Conservation (phyloP, 192 early-diverging fungal species). For the Podila epigama region DNA sequence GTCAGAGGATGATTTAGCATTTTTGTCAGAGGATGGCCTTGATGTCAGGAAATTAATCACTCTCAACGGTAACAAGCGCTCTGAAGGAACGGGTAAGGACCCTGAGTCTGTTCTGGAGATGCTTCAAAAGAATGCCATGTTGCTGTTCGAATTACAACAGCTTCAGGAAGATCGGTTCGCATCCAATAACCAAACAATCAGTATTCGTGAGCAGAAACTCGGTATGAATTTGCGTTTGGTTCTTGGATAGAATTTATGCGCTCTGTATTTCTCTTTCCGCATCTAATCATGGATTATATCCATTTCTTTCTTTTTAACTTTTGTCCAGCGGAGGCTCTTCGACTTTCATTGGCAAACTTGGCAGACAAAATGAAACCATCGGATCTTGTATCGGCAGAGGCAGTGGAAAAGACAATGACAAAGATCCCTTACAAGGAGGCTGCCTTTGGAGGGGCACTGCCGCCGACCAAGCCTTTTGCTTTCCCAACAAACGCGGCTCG, state of each 20-base stretch:
- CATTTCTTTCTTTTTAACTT: neutral
- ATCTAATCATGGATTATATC: neutral
- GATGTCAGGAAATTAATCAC: constrained; percentile 8
- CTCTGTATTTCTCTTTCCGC: neutral
- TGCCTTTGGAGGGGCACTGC: constrained; percentile 56
- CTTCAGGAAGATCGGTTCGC: constrained; percentile 59
- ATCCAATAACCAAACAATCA: constrained; percentile 39
- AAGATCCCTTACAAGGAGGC: constrained; percentile 52
- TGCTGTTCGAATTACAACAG: constrained; percentile 47
- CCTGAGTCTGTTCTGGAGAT: constrained; percentile 9
- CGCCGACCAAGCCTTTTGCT: constrained; percentile 57
- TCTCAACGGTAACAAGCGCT: neutral
- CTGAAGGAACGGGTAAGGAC: neutral
- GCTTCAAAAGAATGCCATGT: constrained; percentile 50
- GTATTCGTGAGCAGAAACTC: constrained; percentile 47
- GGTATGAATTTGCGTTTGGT: constrained; percentile 32
- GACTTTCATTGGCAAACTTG: constrained; percentile 35
- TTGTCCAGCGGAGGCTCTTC: constrained; percentile 37
- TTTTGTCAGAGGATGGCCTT: constrained; percentile 28
- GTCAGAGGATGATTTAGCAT: constrained; percentile 10
- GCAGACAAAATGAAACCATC: constrained; percentile 46
- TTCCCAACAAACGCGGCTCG: constrained; percentile 48
- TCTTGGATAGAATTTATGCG: neutral
- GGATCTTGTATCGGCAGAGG: constrained; percentile 32
- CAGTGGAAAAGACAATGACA: constrained; percentile 50